phyloP scores from a whole-genome alignment of 345 rosid genomes.

The Gossypium thurberi region DNA sequence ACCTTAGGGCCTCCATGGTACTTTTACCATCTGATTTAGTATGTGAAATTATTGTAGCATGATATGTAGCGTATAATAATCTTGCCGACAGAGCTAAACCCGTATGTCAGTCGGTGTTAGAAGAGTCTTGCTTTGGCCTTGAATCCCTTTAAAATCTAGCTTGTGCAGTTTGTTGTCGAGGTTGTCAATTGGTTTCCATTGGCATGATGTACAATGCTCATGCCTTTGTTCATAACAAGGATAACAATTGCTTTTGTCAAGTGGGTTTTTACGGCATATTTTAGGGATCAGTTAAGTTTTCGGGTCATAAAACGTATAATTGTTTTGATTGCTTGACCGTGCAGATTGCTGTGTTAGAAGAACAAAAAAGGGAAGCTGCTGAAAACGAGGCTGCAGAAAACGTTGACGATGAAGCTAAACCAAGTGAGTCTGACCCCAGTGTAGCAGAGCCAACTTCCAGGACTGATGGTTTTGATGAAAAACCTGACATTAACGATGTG shows the following conservation, averaged over 20 bases:
- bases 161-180: neutral
- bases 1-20: too few relatives aligned
- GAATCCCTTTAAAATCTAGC: neutral
- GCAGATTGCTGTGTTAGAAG: constrained; percentile 75
- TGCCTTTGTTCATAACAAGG: neutral
- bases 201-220: neutral
- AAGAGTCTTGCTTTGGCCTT: neutral
- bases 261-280: neutral
- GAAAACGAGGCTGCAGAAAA: constrained; percentile 22
- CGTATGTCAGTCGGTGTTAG: neutral
- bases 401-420: constrained; percentile 49
- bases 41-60: neutral
- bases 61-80: neutral
- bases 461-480: constrained; percentile 41
- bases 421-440: constrained; percentile 32
- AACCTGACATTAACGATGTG: constrained; percentile 73
- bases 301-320: neutral
- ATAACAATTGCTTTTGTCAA: neutral
- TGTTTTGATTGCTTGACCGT: constrained; percentile 22
- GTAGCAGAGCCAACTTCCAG: constrained; percentile 32
- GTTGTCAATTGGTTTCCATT: neutral
- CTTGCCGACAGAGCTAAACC: neutral
- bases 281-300: neutral
- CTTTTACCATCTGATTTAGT: neutral
- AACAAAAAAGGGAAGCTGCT: constrained; percentile 44